Percentiles rank a stretch among this genome's conserved stretches.
Evolutionary conservation across 805 yeast species (phyloP).

Genomic region (Lipomyces spencermartinsiae): DNA sequence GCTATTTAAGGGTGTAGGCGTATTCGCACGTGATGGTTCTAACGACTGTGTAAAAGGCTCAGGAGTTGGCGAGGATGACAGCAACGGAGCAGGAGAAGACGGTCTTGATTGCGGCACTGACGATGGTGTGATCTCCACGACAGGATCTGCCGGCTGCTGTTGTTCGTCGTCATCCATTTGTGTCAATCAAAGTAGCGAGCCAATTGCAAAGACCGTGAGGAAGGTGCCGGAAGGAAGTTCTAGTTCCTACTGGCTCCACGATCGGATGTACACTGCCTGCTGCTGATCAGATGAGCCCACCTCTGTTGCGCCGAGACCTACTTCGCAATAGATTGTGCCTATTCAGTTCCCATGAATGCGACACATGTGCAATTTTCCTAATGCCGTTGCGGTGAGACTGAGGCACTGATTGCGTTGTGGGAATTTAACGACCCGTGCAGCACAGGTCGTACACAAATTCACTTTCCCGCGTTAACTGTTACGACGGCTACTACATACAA

Average conservation of each 20-base stretch:
- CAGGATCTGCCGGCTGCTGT: slow-evolving; percentile 5
- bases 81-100: slow-evolving; percentile 14
- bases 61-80: slow-evolving; percentile 16
- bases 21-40: neutral
- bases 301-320: neutral
- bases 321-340: neutral
- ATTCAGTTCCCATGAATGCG: neutral
- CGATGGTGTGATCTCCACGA: neutral
- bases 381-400: neutral
- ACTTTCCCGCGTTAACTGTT: neutral
- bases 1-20: neutral
- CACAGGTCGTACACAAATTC: neutral
- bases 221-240: neutral
- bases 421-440: neutral
- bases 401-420: neutral
- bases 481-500: too few species aligned
- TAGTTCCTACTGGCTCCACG: neutral
- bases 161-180: slow-evolving; percentile 14
- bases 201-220: neutral
- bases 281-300: neutral
- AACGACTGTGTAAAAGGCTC: neutral
- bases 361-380: neutral
- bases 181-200: neutral
- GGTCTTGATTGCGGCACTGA: slow-evolving; percentile 2
- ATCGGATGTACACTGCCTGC: neutral